Percentiles rank a stretch among this genome's conserved stretches.
These are phyloP conservation scores for Puya raimondii DNA, from an alignment of 176 grass and related monocot species.

Conservation along the genomic window DNA sequence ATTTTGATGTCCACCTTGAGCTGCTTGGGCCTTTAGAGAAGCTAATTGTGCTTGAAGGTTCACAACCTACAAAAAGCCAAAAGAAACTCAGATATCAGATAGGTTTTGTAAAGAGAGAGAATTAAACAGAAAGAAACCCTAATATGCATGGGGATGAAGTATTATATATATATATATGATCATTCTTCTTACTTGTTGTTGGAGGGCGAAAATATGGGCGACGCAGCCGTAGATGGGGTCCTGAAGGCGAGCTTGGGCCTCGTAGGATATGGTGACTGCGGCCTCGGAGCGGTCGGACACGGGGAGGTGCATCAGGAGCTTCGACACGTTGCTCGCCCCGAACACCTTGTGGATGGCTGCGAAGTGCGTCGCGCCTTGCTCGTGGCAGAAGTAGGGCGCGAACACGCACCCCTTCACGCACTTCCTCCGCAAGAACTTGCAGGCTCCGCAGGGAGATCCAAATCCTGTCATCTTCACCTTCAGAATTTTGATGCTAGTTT, in stretches of 20 bases:
- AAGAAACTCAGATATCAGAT: not conserved
- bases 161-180: not conserved
- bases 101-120: too few relatives aligned
- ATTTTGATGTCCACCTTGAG: not conserved
- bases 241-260: conserved; percentile 7
- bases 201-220: conserved; percentile 9
- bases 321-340: conserved; percentile 3
- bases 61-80: not conserved
- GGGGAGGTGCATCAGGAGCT: conserved; percentile 13
- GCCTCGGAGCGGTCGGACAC: conserved; percentile 2
- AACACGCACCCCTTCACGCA: conserved; percentile 4
- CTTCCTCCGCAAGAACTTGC: conserved; percentile 12
- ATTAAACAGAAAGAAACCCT: not conserved
- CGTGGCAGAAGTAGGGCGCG: conserved; percentile 8
- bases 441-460: conserved; percentile 7
- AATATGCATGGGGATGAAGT: not conserved
- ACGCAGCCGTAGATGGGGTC: conserved; percentile 12
- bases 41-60: conserved; percentile 13
- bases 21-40: conserved; percentile 5
- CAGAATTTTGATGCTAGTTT: not conserved
- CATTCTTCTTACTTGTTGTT: conserved; percentile 2
- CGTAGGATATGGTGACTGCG: not conserved
- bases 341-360: conserved; percentile 13
- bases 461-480: conserved; percentile 4
- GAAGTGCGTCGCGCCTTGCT: conserved; percentile 5